Evolutionary conservation across 768 basidiomycete genomes (phyloP).

Genomic region (Lentinula boryana): DNA sequence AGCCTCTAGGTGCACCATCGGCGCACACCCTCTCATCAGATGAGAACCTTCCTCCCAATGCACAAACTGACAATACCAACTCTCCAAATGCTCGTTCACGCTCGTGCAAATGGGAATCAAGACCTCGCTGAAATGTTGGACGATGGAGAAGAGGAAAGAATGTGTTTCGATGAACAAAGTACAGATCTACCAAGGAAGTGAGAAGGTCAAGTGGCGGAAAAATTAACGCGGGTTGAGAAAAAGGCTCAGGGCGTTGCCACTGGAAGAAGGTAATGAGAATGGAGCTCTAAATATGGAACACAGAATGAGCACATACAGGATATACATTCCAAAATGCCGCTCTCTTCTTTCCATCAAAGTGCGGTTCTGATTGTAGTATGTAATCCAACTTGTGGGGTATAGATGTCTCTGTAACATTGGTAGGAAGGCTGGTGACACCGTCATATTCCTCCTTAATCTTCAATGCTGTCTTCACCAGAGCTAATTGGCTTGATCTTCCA

Average conservation of each 20-base stretch:
- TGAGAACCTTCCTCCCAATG: conserved; percentile 53
- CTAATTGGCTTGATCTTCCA: conserved; percentile 49
- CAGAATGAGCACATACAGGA: conserved; percentile 23
- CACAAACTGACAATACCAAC: conserved; percentile 47
- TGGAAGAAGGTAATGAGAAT: background rate
- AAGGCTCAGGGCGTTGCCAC: conserved; percentile 5
- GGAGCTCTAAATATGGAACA: background rate
- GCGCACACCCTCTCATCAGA: conserved; percentile 56
- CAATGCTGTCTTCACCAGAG: conserved; percentile 39
- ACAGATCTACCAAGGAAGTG: conserved; percentile 48
- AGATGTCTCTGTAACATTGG: background rate
- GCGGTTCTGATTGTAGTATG: background rate
- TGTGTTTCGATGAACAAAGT: conserved; percentile 52
- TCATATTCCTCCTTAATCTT: conserved; percentile 34
- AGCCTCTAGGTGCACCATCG: conserved; percentile 32
- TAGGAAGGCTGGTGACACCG: conserved; percentile 8
- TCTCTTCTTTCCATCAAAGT: background rate
- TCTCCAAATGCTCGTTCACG: conserved; percentile 39
- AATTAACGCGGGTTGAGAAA: background rate
- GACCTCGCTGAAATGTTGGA: conserved; percentile 53
- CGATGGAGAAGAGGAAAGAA: conserved; percentile 68
- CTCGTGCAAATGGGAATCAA: conserved; percentile 44
- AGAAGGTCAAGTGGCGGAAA: conserved; percentile 55
- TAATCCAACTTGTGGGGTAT: background rate
- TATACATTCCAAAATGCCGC: conserved; percentile 11